Conservation (phyloP, 495 filamentous ascomycete species). For the Neurospora sp. region DNA sequence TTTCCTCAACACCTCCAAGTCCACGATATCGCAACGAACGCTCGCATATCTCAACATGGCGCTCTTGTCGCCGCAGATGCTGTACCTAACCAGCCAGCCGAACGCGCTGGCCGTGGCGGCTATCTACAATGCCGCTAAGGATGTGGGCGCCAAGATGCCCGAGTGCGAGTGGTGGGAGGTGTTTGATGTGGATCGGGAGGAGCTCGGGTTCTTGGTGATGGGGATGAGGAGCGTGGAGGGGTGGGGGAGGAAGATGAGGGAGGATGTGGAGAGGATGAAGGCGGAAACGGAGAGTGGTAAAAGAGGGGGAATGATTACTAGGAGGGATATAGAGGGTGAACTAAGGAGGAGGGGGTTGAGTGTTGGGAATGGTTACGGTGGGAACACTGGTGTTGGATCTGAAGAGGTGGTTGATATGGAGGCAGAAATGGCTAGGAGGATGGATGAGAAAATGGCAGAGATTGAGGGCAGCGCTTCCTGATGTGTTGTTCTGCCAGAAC, state of each 20-base stretch:
- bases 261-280: slow-evolving; percentile 17
- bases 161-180: slow-evolving; percentile 92
- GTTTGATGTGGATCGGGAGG: slow-evolving; percentile 95
- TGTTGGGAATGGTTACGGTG: slow-evolving; percentile 17
- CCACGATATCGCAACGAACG: slow-evolving; percentile 47
- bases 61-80: slow-evolving; percentile 73
- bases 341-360: slow-evolving; percentile 32
- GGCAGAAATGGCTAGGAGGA: slow-evolving; percentile 46
- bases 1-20: slow-evolving; percentile 28
- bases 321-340: slow-evolving; percentile 30
- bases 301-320: slow-evolving; percentile 28
- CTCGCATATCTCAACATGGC: slow-evolving; percentile 74
- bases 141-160: slow-evolving; percentile 65
- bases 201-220: slow-evolving; percentile 86
- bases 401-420: slow-evolving; percentile 46
- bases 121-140: slow-evolving; percentile 79
- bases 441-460: slow-evolving; percentile 44
- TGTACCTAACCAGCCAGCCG: slow-evolving; percentile 90
- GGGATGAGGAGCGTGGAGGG: slow-evolving; percentile 71
- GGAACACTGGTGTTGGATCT: neutral
- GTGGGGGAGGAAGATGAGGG: slow-evolving; percentile 44
- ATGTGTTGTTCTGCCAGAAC: neutral
- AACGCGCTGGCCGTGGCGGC: slow-evolving; percentile 75
- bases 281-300: slow-evolving; percentile 8
- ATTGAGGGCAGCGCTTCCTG: slow-evolving; percentile 11